Base-by-base conservation (phyloP, 2,329 filamentous ascomycete species). In the Ceratocystis cubensis region DNA sequence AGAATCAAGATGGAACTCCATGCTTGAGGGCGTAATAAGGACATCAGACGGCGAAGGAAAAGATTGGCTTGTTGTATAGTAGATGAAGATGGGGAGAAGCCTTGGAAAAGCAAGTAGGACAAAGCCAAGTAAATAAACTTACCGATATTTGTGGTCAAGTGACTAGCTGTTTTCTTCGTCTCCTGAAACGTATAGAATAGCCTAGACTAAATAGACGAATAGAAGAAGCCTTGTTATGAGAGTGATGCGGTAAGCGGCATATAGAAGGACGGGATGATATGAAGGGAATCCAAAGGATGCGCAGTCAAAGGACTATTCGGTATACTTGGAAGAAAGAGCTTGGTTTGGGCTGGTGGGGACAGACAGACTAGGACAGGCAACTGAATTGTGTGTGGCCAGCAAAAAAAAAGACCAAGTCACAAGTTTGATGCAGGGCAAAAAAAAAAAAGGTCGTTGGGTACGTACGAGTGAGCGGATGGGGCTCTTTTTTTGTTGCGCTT, bases 311-410 rank as follows among this genome's bases (percentile, higher is more conserved):
- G 53, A 28, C 53, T 57, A 17, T 57, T 15, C 22, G 6, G 53
- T 57, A 30, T 28, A 5, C 13, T 22, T 13, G 53, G 22, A 57
- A 22, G 25, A 30, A 57, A 17, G 20, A 13, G 30, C 25, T 57
- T 57, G 53, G 53, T 30, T 30, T 57, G 53, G 22, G 53, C 13
- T 57, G 25, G 53, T 57, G 22, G 53, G 20, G 53, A 57, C 53
- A 30, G 30, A 6, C 28, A 30, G 30, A 6, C 28, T 57, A 22
- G 28, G 22, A 30, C 53, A 33, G 53, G 17, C 45, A 48, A 20
- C 17, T 37, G 50, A 8, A 5, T 20, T 56, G 25, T 25, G 22
- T 22, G 53, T 57, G 53, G 53, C 22, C 53, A 17, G 53, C 53
- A 57, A 57, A 57, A 30, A 7, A 57, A 15, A 30, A 57, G n/a